Conservation (phyloP, 495 filamentous ascomycete genomes). For the Aspergillus cavernicola region DNA sequence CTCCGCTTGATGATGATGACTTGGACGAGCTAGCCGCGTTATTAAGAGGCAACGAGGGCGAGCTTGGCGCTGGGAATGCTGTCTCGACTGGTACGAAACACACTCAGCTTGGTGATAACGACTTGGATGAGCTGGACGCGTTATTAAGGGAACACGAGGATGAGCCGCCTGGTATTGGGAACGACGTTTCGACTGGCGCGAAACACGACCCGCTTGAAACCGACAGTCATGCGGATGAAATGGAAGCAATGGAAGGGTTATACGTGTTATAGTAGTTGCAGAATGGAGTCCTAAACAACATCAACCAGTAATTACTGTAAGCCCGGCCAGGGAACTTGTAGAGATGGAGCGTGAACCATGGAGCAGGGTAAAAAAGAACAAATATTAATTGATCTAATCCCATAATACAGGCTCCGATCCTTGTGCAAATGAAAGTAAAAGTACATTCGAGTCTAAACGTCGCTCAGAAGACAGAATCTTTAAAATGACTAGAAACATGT, state of each 20-base stretch:
- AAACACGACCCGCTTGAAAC: background rate
- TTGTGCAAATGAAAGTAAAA: constrained; percentile 1
- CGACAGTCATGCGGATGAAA: constrained; percentile 17
- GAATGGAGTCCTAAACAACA: background rate
- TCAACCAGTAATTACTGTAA: background rate
- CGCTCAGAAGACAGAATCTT: constrained; percentile 1
- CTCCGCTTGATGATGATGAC: constrained; percentile 27
- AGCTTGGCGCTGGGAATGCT: background rate
- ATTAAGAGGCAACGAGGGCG: constrained; percentile 32
- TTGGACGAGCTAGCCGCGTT: constrained; percentile 33
- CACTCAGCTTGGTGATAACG: constrained; percentile 23
- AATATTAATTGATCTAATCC: background rate
- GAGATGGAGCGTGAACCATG: background rate
- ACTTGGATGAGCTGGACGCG: constrained; percentile 31
- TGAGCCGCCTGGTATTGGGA: background rate
- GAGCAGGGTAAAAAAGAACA: background rate
- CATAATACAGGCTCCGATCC: background rate
- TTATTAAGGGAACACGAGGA: constrained; percentile 36
- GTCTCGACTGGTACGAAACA: background rate
- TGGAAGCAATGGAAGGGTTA: constrained; percentile 34
- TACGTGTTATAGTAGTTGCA: constrained; percentile 8
- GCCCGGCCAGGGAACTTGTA: too few species aligned
- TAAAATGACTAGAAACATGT: background rate
- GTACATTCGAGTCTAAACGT: constrained; percentile 3
- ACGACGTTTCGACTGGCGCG: background rate